These are phyloP conservation scores for Biancaea sappan DNA, from an alignment of 306 rosid genomes.

Conservation along the genomic window DNA sequence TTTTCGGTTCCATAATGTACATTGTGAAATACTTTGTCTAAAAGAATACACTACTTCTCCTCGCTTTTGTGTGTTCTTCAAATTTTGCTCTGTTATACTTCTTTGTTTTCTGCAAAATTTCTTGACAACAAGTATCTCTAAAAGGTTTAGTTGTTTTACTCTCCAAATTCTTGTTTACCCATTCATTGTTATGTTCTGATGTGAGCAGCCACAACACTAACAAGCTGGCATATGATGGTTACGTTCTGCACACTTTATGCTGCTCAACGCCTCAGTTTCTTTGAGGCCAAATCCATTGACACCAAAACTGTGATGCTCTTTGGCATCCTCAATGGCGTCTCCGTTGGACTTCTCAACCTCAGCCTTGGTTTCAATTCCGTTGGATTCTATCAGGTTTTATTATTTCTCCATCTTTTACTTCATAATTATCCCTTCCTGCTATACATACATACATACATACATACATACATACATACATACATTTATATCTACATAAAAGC, in stretches of 20 bases:
- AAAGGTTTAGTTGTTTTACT: too few relatives aligned
- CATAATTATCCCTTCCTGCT: background rate
- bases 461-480: too few relatives aligned
- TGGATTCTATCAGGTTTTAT: constrained; percentile 91
- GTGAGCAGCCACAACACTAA: constrained; percentile 79
- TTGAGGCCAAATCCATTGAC: constrained; percentile 79
- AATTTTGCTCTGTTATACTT: too few relatives aligned
- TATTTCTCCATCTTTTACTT: background rate
- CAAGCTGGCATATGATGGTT: constrained; percentile 98
- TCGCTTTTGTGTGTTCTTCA: too few relatives aligned
- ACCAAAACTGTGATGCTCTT: constrained; percentile 82
- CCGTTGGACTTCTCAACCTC: constrained; percentile 93
- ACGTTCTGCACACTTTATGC: constrained; percentile 92
- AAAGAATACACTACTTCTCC: too few relatives aligned
- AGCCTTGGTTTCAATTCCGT: constrained; percentile 95
- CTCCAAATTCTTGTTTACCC: too few relatives aligned
- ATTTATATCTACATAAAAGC: too few relatives aligned
- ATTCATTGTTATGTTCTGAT: background rate
- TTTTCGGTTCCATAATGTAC: too few relatives aligned
- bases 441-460: too few relatives aligned
- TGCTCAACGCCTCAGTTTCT: constrained; percentile 80
- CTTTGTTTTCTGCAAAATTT: too few relatives aligned
- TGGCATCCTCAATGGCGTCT: constrained; percentile 87
- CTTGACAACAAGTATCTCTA: too few relatives aligned
- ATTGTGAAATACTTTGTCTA: too few relatives aligned